Evolutionary conservation across 225 moss, liverwort and hornwort species (phyloP).

Genomic region (Straminergon stramineum): DNA sequence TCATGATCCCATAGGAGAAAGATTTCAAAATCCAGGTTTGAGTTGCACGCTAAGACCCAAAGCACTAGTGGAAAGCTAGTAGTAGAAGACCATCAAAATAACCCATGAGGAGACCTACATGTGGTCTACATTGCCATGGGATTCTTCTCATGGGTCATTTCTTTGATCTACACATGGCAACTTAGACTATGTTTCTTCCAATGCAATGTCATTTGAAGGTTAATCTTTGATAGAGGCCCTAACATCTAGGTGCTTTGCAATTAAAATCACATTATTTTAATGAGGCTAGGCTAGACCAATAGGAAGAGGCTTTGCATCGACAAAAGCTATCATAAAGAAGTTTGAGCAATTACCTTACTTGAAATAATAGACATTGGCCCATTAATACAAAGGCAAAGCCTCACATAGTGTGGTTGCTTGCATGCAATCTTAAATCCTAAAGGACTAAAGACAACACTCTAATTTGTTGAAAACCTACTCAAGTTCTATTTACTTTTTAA

Average conservation of each 20-base stretch:
- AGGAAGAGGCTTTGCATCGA: too few species aligned
- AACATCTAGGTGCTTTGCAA: not conserved
- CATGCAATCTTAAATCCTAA: not conserved
- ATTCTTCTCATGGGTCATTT: not conserved
- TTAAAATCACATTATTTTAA: not conserved
- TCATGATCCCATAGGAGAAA: not conserved
- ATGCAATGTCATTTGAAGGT: not conserved
- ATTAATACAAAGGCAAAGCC: not conserved
- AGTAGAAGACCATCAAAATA: too few species aligned
- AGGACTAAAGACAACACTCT: not conserved
- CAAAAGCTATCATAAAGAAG: not conserved
- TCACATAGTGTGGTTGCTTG: not conserved
- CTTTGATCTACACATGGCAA: not conserved
- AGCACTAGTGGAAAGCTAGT: not conserved
- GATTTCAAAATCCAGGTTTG: not conserved
- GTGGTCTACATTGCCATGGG: too few species aligned
- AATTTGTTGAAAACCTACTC: not conserved
- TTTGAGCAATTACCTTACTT: not conserved
- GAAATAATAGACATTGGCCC: not conserved
- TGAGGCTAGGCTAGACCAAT: not conserved
- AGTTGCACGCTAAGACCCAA: fast-evolving
- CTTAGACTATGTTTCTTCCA: not conserved
- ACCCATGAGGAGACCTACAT: too few species aligned
- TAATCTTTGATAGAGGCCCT: too few species aligned
- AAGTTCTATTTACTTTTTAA: not conserved